Base-by-base conservation (phyloP, 2,329 filamentous ascomycete species). In the Alternaria ethzedia region DNA sequence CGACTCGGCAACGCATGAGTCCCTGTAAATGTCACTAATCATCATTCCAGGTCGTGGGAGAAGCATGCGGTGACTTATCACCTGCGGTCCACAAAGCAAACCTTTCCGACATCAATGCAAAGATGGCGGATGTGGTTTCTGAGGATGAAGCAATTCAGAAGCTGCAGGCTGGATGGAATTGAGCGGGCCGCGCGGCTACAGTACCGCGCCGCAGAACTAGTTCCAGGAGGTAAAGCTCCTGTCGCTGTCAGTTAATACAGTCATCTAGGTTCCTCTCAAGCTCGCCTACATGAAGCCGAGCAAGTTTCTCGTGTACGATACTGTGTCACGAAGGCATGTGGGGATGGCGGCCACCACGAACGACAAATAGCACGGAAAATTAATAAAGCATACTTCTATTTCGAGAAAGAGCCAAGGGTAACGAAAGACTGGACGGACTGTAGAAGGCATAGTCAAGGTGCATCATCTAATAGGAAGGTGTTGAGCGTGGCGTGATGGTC, bases 101-200 rank as follows among this genome's bases (percentile, higher is more conserved):
- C 64, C 71, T 84, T 5, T 82, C 83, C 58, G 83, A 84, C 61
- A 75, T 84, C 54, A 75, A 83, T 63, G 79, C 82, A 4, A 84
- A 84, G 67, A 83, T 84, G 71, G 82, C 80, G 1, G 83, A 85
- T 67, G 82, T 84, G 2, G 80, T 85, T 0, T 62, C 69, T 4
- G 82, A 83, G 57, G 73, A 71, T 8, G 82, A 84, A 49, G 82
- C 82, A 2, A 63, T 83, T 5, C 71, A 75, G 26, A 78, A 77
- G 36, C 71, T 83, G 32, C 71, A 74, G 56, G 70, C 72, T 17
- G 82, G 81, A 6, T 84, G 82, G 75, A 44, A 36, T 25, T 70
- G 59, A 63, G 36, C 20, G n/a, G 17, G n/a, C 49, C 26, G 28
- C 26, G 28, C 26, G 26, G 28, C n/a, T 32, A 51, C n/a, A 12